Evolutionary conservation across 306 rosid genomes (phyloP).

Genomic region (Cucumis hystrix): DNA sequence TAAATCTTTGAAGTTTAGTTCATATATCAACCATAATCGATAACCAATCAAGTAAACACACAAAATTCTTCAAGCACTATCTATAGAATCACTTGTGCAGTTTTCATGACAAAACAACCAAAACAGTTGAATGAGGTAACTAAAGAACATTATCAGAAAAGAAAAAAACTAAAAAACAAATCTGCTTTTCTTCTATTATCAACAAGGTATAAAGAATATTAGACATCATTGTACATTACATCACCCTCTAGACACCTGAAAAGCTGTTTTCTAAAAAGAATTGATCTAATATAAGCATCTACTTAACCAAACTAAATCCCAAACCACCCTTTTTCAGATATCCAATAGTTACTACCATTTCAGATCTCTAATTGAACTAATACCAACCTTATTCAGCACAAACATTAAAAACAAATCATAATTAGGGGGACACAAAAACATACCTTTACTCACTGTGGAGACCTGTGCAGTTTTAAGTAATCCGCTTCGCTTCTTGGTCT

Average conservation of each 20-base stretch:
- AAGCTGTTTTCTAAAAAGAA: constrained; percentile 4
- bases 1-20: neutral
- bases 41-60: neutral
- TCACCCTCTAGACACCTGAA: neutral
- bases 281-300: constrained; percentile 7
- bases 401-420: neutral
- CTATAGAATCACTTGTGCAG: neutral
- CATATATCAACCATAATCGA: neutral
- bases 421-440: neutral
- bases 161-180: neutral
- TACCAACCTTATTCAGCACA: neutral
- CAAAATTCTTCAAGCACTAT: neutral
- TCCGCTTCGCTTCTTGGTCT: neutral
- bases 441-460: neutral
- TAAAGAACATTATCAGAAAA: neutral
- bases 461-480: neutral
- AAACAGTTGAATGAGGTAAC: neutral
- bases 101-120: neutral
- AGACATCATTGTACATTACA: constrained; percentile 5
- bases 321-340: neutral
- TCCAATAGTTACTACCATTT: neutral
- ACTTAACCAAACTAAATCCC: neutral
- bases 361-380: neutral
- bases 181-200: constrained; percentile 7
- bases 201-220: constrained; percentile 7